Base-by-base conservation (phyloP, 2,329 filamentous ascomycete species). In the Beauveria pseudobassiana region DNA sequence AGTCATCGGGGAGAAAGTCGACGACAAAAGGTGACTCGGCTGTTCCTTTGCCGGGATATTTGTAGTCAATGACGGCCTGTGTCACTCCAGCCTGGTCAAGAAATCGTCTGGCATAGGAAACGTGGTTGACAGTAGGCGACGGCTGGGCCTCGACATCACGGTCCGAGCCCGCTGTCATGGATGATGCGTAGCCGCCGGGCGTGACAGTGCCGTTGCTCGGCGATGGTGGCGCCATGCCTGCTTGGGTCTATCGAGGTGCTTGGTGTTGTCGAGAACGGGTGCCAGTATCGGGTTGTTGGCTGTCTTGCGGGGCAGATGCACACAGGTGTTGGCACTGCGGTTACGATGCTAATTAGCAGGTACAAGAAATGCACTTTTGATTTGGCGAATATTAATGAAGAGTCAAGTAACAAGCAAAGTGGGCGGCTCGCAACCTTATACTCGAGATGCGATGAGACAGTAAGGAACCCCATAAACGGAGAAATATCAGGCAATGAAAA, bases 21-120 rank as follows among this genome's bases (percentile, higher is more conserved):
- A 91, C 87, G 38, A 86, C 74, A 65, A 83, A 91, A 1, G 89
- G 89, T 46, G 87, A 83, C 49, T 87, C 83, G 9, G 78, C 71
- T 2, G 88, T 91, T 63, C 89, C 89, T 14, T 80, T 72, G 28
- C 87, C 87, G 18, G 73, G 69, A 67, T 88, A 89, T 3, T 74
- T 70, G 71, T 83, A 77, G 56, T 81, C 75, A 51, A 86, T 72
- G 9, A 87, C 81, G 59, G 81, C 79, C 52, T 80, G 76, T 0
- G 81, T 86, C 56, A 89, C 74, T 50, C 81, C 81, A 28, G 80
- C 78, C 59, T 84, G 85, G 69, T 87, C 80, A 54, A 81, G 71
- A 62, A 89, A 76, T 60, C 85, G 73, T 55, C 76, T 74, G 71
- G 79, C 82, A 72, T 84, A 80, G 16, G 75, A 73, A 49, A 76